Percentiles rank a stretch among this genome's conserved stretches.
Conservation (phyloP, 331 rosid genomes). For the Stylosanthes scabra region DNA sequence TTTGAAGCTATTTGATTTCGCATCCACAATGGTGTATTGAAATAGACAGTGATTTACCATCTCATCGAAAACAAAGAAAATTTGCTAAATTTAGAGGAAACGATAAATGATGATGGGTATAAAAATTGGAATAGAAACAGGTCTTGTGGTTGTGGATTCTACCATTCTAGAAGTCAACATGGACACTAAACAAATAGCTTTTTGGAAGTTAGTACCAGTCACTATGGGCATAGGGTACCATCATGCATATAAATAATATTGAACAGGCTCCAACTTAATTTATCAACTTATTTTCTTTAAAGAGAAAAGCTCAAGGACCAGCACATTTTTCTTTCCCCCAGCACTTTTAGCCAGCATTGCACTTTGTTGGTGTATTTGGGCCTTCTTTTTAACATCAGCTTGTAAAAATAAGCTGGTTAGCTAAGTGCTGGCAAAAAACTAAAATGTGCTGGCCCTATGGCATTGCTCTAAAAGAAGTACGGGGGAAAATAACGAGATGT, state of each 20-base stretch:
- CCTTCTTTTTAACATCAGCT: too few relatives aligned
- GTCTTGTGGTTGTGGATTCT: neutral
- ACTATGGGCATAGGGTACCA: conserved; percentile 5
- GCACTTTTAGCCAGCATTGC: too few relatives aligned
- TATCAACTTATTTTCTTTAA: too few relatives aligned
- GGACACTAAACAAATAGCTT: neutral
- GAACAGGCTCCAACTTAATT: neutral
- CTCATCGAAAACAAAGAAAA: conserved; percentile 6
- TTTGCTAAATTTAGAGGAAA: conserved; percentile 4
- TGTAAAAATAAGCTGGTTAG: too few relatives aligned
- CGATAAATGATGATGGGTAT: neutral
- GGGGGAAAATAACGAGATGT: neutral
- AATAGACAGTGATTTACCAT: conserved; percentile 24
- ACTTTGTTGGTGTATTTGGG: too few relatives aligned
- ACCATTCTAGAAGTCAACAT: neutral
- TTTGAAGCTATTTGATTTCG: neutral
- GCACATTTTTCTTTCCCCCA: too few relatives aligned
- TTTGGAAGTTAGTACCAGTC: neutral
- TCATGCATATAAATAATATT: conserved; percentile 1
- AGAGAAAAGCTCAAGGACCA: too few relatives aligned
- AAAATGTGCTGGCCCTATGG: too few relatives aligned
- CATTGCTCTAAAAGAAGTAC: too few relatives aligned
- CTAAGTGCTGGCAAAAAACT: too few relatives aligned
- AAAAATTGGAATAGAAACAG: neutral
- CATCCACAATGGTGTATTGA: neutral